phyloP scores from a whole-genome alignment of 2,329 filamentous ascomycete species.

The Verticillium klebahnii region DNA sequence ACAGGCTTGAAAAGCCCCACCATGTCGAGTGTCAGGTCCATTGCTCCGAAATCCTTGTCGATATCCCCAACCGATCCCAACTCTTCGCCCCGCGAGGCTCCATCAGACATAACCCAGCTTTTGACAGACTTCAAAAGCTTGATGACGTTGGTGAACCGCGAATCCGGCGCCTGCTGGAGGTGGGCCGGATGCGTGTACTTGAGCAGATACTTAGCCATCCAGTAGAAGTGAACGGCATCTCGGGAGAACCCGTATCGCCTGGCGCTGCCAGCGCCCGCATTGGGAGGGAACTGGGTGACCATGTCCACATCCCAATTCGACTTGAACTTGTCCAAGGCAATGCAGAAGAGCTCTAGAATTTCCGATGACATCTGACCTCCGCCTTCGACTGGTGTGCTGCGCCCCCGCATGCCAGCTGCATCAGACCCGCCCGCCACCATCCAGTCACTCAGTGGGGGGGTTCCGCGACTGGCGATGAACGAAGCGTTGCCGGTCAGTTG shows the following conservation, averaged over 20 bases:
- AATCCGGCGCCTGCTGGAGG: constrained; percentile 51
- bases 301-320: constrained; percentile 67
- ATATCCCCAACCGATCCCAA: constrained; percentile 65
- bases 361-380: constrained; percentile 35
- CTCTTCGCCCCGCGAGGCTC: constrained; percentile 60
- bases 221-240: constrained; percentile 70
- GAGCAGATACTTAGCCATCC: constrained; percentile 62
- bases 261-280: constrained; percentile 22
- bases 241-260: constrained; percentile 65
- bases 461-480: constrained; percentile 37
- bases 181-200: constrained; percentile 51
- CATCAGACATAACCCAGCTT: constrained; percentile 58
- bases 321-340: constrained; percentile 69
- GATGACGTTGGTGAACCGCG: constrained; percentile 57
- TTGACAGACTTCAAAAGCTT: constrained; percentile 56
- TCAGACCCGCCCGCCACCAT: constrained; percentile 38
- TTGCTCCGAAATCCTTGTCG: constrained; percentile 60
- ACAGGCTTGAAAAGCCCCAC: constrained; percentile 64
- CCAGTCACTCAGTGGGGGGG: constrained; percentile 58
- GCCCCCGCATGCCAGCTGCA: constrained; percentile 35
- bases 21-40: constrained; percentile 66
- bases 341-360: constrained; percentile 41
- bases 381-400: constrained; percentile 40
- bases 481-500: constrained; percentile 34
- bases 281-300: constrained; percentile 60